Evolutionary conservation across 2,329 filamentous ascomycete species (phyloP).

Genomic region (Aschersonia sp.): DNA sequence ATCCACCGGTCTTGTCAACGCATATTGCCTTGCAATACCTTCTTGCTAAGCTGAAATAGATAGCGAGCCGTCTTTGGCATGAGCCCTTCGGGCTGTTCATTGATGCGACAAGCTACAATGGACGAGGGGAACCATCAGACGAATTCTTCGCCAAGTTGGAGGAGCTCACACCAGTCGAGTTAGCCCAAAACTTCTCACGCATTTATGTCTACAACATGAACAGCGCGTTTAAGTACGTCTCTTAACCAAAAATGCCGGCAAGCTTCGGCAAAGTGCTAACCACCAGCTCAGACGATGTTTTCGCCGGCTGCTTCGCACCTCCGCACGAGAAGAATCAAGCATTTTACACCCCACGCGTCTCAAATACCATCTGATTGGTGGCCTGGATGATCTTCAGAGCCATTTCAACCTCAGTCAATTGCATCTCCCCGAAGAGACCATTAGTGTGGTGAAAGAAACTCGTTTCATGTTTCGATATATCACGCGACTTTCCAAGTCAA

Average conservation of each 20-base stretch:
- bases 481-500: slow-evolving; percentile 51
- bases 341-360: slow-evolving; percentile 51
- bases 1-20: neutral
- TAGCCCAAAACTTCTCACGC: slow-evolving; percentile 42
- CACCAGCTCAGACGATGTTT: slow-evolving; percentile 39
- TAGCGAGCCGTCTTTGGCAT: slow-evolving; percentile 57
- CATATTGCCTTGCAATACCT: neutral
- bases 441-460: slow-evolving; percentile 52
- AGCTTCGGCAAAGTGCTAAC: neutral
- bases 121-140: slow-evolving; percentile 52
- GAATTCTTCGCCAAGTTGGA: slow-evolving; percentile 51
- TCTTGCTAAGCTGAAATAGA: slow-evolving; percentile 21
- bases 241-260: neutral
- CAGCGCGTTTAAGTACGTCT: slow-evolving; percentile 42
- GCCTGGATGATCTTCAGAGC: slow-evolving; percentile 47
- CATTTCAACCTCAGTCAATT: slow-evolving; percentile 55
- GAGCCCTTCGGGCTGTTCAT: slow-evolving; percentile 53
- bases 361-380: slow-evolving; percentile 52
- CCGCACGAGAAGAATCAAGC: slow-evolving; percentile 43
- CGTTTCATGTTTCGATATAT: slow-evolving; percentile 52
- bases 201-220: slow-evolving; percentile 65
- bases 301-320: slow-evolving; percentile 45
- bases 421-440: slow-evolving; percentile 55
- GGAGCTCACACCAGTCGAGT: slow-evolving; percentile 45
- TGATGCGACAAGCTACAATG: slow-evolving; percentile 56